These are phyloP conservation scores for Tillandsia leiboldiana DNA, from an alignment of 176 grass and related monocot species.

Conservation along the genomic window DNA sequence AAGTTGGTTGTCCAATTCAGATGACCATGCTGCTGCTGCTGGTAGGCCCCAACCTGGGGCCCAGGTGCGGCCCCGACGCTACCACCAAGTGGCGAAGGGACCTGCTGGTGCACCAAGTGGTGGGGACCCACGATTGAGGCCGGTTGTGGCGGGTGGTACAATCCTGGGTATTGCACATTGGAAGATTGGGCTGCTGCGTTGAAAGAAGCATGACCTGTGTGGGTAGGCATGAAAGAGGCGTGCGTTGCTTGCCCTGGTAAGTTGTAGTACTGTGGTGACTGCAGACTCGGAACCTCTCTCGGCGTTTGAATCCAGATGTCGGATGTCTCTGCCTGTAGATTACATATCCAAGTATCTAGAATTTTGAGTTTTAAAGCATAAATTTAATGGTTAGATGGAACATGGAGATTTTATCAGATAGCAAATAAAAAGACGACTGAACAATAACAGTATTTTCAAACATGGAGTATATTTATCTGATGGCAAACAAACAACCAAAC, in stretches of 20 bases:
- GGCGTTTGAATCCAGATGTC: constrained; percentile 74
- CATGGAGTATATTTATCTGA: too few relatives aligned
- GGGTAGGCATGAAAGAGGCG: constrained; percentile 46
- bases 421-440: too few relatives aligned
- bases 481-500: too few relatives aligned
- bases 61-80: constrained; percentile 49
- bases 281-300: constrained; percentile 45
- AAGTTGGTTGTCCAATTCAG: constrained; percentile 67
- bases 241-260: constrained; percentile 52
- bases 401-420: too few relatives aligned
- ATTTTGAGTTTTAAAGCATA: not conserved
- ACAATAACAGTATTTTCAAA: too few relatives aligned
- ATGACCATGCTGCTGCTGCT: constrained; percentile 57
- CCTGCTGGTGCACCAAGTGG: constrained; percentile 65
- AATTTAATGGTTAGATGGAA: not conserved
- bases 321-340: constrained; percentile 46
- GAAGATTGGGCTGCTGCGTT: constrained; percentile 56
- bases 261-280: constrained; percentile 55
- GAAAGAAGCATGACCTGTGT: constrained; percentile 66
- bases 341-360: not conserved
- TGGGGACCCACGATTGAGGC: constrained; percentile 57
- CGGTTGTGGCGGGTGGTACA: constrained; percentile 60
- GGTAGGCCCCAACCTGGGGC: constrained; percentile 66
- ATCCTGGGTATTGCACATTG: constrained; percentile 46
- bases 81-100: constrained; percentile 43